These are phyloP conservation scores for Pleurotus tuoliensis DNA, from an alignment of 768 basidiomycete species.

Conservation along the genomic window DNA sequence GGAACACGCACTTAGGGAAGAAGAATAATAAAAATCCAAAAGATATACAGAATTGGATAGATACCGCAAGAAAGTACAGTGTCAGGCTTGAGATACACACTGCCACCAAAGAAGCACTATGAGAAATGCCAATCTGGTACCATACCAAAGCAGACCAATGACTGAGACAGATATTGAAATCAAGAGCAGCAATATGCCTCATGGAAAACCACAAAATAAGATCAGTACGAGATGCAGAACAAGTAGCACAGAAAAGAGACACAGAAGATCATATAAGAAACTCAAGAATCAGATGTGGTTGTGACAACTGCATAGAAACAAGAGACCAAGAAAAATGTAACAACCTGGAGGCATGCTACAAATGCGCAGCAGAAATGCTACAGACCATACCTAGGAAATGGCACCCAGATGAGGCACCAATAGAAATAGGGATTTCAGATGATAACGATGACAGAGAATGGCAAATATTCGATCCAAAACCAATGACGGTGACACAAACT, in stretches of 20 bases:
- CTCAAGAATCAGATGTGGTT: neutral
- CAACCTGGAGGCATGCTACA: neutral
- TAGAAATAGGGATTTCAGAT: too few species aligned
- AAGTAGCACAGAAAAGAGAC: too few species aligned
- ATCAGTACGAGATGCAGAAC: neutral
- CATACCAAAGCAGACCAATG: neutral
- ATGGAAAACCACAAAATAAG: neutral
- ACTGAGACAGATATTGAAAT: neutral
- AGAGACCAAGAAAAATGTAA: neutral
- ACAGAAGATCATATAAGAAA: too few species aligned
- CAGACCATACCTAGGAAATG: neutral
- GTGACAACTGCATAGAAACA: neutral
- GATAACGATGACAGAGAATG: too few species aligned
- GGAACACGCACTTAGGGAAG: neutral
- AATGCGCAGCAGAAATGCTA: neutral
- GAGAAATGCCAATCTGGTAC: slow-evolving; percentile 1
- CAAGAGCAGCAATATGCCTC: slow-evolving; percentile 2
- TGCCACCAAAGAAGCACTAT: neutral
- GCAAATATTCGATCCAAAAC: neutral
- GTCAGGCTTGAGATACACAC: neutral
- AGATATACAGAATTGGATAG: neutral
- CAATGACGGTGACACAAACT: neutral
- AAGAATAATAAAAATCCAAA: neutral
- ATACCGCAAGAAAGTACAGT: neutral
- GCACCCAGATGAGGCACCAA: neutral